Percentiles rank a stretch among this genome's conserved stretches.
These are phyloP conservation scores for Gastrodia elata DNA, from an alignment of 106 monocot species.

Conservation along the genomic window DNA sequence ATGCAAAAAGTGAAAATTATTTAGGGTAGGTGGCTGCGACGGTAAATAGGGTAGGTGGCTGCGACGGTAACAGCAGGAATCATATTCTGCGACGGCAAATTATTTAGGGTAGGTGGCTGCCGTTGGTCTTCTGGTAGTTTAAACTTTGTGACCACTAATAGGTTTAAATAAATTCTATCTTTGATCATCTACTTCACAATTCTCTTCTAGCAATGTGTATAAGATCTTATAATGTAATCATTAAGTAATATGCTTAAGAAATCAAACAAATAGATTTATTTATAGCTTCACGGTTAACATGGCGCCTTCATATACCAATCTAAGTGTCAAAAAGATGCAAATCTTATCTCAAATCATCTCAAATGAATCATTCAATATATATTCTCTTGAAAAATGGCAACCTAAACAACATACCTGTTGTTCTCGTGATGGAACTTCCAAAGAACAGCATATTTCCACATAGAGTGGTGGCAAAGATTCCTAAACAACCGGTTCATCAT, in stretches of 20 bases:
- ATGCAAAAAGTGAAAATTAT: no score
- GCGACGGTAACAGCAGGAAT: no score
- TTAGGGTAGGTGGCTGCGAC: no score
- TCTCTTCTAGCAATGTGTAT: background rate
- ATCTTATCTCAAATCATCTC: background rate
- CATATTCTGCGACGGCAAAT: no score
- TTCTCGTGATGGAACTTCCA: constrained; percentile 40
- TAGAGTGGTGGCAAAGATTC: constrained; percentile 36
- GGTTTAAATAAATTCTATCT: no score
- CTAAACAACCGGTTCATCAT: constrained; percentile 30
- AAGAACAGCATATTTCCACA: constrained; percentile 65
- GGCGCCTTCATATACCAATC: background rate
- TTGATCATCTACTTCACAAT: no score
- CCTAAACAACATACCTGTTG: constrained; percentile 28
- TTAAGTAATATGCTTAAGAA: background rate
- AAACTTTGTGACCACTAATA: no score
- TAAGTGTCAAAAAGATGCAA: constrained; percentile 1
- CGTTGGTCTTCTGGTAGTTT: no score
- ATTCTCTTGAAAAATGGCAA: background rate
- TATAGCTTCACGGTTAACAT: background rate
- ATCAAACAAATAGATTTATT: background rate
- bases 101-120: no score
- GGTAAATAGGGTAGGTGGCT: no score
- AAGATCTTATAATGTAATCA: background rate
- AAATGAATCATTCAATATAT: background rate